Conservation (phyloP, 805 yeast genomes). For the Candida saitoana region DNA sequence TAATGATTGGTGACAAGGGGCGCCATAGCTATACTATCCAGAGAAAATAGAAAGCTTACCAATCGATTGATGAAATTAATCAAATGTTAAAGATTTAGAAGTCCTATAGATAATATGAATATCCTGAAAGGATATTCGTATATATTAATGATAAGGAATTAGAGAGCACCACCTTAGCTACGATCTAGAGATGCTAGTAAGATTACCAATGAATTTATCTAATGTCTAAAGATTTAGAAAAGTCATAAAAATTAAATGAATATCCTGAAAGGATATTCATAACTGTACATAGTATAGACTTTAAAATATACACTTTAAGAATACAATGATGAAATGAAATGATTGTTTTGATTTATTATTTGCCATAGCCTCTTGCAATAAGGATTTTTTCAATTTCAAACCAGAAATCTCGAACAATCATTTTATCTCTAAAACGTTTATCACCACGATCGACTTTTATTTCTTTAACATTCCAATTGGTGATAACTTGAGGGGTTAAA, state of each 20-base stretch:
- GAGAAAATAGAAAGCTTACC: too few relatives aligned
- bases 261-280: constrained; percentile 5
- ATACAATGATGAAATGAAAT: neutral
- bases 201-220: too few relatives aligned
- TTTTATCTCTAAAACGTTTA: constrained; percentile 83
- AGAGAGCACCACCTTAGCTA: too few relatives aligned
- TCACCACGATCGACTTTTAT: constrained; percentile 71
- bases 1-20: too few relatives aligned
- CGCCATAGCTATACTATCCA: too few relatives aligned
- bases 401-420: constrained; percentile 85
- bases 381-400: constrained; percentile 71
- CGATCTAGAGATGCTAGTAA: too few relatives aligned
- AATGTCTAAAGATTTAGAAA: constrained; percentile 53
- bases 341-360: constrained; percentile 6
- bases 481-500: constrained; percentile 65
- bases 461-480: constrained; percentile 85
- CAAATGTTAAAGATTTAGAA: too few relatives aligned
- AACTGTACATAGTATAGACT: neutral
- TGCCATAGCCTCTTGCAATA: constrained; percentile 57
- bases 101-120: too few relatives aligned
- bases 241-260: constrained; percentile 43
- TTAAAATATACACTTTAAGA: neutral
- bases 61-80: too few relatives aligned
- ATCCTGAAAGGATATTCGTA: too few relatives aligned
- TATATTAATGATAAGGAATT: constrained; percentile 5